phyloP scores from a whole-genome alignment of 805 yeast genomes.

The Candida namnaoensis region DNA sequence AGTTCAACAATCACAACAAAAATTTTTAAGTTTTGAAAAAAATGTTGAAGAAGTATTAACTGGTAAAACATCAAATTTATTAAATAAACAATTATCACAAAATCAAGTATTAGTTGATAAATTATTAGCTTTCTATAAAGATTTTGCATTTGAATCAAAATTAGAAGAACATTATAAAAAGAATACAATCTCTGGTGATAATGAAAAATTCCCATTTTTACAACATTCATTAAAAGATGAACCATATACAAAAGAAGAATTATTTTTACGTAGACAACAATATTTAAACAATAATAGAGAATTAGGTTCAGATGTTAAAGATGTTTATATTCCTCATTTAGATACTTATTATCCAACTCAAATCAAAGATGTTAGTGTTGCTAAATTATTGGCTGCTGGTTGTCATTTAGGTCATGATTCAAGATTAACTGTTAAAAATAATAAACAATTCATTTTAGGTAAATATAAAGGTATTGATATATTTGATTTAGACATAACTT shows the following conservation, averaged over 20 bases:
- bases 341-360: slow-evolving; percentile 53
- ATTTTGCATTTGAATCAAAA: slow-evolving; percentile 10
- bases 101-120: slow-evolving; percentile 13
- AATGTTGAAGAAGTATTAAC: slow-evolving; percentile 9
- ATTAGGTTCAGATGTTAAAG: slow-evolving; percentile 54
- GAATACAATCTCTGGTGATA: not conserved
- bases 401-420: slow-evolving; percentile 93
- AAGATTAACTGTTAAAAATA: slow-evolving; percentile 65
- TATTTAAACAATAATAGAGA: slow-evolving; percentile 45
- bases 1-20: not conserved
- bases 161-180: not conserved
- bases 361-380: slow-evolving; percentile 50
- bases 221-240: slow-evolving; percentile 49
- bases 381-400: slow-evolving; percentile 80
- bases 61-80: slow-evolving; percentile 10
- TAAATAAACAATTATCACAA: slow-evolving; percentile 8
- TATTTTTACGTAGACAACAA: slow-evolving; percentile 63
- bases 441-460: slow-evolving; percentile 84
- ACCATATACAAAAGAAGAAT: slow-evolving; percentile 72
- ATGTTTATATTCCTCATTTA: slow-evolving; percentile 63
- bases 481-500: slow-evolving; percentile 82
- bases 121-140: slow-evolving; percentile 4
- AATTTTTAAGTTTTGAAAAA: not conserved
- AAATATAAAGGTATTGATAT: slow-evolving; percentile 85
- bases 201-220: slow-evolving; percentile 46